Base-by-base conservation (phyloP, 2,329 filamentous ascomycete species). In the Penicillium sp. region DNA sequence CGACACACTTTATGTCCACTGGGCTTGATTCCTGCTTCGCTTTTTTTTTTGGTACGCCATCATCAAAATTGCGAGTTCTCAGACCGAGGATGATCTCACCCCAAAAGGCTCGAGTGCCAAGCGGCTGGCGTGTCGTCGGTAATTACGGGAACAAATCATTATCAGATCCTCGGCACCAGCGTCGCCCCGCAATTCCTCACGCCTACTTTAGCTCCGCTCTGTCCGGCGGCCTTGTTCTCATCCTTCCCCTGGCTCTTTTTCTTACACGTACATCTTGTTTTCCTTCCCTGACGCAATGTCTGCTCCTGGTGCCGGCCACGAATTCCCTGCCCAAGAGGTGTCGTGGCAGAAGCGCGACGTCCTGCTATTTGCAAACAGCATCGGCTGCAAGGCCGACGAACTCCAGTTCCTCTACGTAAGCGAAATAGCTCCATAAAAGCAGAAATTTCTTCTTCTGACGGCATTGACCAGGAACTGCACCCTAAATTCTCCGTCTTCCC, bases 401-500 rank as follows among this genome's bases (percentile, higher is more conserved):
- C 80, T 95, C 59, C 88, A 95, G 63, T 94, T 91, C 63, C 82
- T 95, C 70, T 96, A 89, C 58, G 88, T 93, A 75, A 45, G 78
- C n/a, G 60, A n/a, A 7, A 39, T 3, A 13, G 11, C 13, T 13
- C 5, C 27, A 19, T 15, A 15, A 17, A 17, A 21, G 37, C 14
- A 4, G 7, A 21, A n/a, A 45, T 35, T 33, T 43, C 23, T 40
- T 18, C 13, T 10, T 41, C 28, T 41, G 27, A 43, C 15, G 5
- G 32, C 17, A 1, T 17, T 37, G 20, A 33, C 1, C 51, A 91
- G 87, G 90, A 96, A 70, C 79, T 94, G 36, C 84, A 95, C 64
- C 87, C 89, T 31, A 77, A 86, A 43, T 96, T 96, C 65, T 70
- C 84, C 47, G 85, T 87, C 56, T 96, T 96, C 68, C 90, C 90